Evolutionary conservation across 148 eudicot species (phyloP), one percentile per base, ranked within the genome.

Genomic region (Pharnaceum exiguum): DNA sequence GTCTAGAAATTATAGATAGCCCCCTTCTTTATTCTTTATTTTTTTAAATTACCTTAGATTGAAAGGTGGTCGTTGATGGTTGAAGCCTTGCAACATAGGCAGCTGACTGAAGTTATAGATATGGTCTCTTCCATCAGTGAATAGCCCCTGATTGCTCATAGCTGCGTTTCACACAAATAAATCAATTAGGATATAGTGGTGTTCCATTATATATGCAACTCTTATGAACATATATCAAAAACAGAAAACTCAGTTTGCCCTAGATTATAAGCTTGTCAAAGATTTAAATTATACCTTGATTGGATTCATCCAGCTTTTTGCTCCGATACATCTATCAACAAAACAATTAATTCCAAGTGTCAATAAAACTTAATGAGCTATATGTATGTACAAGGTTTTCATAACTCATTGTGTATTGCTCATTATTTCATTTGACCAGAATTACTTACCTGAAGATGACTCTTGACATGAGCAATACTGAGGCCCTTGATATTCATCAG

Each of bases 401-500:
- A n/a, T n/a, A n/a, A n/a, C n/a, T n/a, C n/a, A n/a, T n/a, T n/a
- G n/a, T n/a, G n/a, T n/a, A n/a, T n/a, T n/a, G n/a, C n/a, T n/a
- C n/a, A n/a, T n/a, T n/a, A n/a, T 3, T 49, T 47, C 24, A 35
- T 44, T 60, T 21, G n/a, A 65, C 46, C 52, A 27, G 47, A 19
- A 42, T 60, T 11, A 46, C 13, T 50, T 71, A 89, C 97, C 88
- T 90, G 97, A 71, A 90, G 82, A 74, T 90, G 97, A 75, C 97
- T 90, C 76, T 90, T 90, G 66, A 90, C 86, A 79, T 90, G 97
- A 74, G 95, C 87, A 57, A 90, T 90, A 60, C 95, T 90, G 17
- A 90, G 81, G 39, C 95, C 97, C 79, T 90, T 90, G 69, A 90
- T 62, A 65, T 90, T 86, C 97, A 89, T 90, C 75, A 86, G 46